A percentile compares a stretch with the other conserved stretches of the same genome.
Conservation (phyloP, 495 filamentous ascomycete genomes). For the Xylaria nigripes region DNA sequence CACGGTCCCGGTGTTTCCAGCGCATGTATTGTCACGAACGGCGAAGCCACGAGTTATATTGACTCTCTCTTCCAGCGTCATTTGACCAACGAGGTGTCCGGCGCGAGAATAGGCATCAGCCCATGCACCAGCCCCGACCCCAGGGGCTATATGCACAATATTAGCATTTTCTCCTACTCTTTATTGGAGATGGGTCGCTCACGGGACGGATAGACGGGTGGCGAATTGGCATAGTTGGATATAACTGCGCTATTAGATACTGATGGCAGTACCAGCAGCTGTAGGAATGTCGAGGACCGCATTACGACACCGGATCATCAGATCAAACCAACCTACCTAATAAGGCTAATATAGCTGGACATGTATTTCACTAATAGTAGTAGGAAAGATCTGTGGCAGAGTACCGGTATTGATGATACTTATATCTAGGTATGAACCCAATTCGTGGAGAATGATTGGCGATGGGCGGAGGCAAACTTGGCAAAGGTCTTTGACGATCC, state of each 20-base stretch:
- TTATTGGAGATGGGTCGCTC: constrained; percentile 5
- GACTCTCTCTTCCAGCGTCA: constrained; percentile 34
- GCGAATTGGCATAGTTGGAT: constrained; percentile 36
- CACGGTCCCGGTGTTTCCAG: constrained; percentile 43
- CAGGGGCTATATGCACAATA: constrained; percentile 31
- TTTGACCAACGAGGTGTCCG: constrained; percentile 26
- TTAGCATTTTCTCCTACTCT: background rate
- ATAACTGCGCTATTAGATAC: background rate
- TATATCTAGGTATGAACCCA: too few relatives aligned
- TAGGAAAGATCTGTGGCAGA: too few relatives aligned
- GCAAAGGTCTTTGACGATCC: too few relatives aligned
- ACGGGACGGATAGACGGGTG: constrained; percentile 48
- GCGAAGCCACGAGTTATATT: constrained; percentile 35
- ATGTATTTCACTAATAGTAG: too few relatives aligned
- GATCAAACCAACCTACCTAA: background rate
- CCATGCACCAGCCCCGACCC: constrained; percentile 40
- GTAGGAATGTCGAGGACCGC: background rate
- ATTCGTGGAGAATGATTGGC: too few relatives aligned
- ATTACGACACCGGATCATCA: background rate
- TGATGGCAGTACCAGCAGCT: background rate
- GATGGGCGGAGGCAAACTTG: too few relatives aligned
- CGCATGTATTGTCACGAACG: constrained; percentile 34
- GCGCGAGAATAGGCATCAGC: constrained; percentile 27
- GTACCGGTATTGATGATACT: too few relatives aligned
- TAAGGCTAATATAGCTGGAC: too few relatives aligned